A percentile compares a stretch with the other conserved stretches of the same genome.
These are phyloP conservation scores for Aspergillus brasiliensis DNA, from an alignment of 2,329 filamentous ascomycete species.

Conservation along the genomic window DNA sequence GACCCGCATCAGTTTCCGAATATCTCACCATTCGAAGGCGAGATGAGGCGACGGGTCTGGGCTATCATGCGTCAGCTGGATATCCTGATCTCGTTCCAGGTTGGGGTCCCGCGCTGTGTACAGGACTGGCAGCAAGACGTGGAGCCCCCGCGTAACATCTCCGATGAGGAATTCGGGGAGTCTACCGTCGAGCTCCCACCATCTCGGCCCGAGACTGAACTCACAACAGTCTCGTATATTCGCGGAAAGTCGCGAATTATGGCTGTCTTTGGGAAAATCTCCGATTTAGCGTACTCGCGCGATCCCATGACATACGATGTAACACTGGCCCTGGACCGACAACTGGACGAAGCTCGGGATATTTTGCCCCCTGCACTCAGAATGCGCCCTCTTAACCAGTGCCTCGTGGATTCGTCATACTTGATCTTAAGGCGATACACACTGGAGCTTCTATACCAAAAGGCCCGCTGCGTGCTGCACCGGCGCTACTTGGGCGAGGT, in stretches of 20 bases:
- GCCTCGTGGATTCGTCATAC: constrained; percentile 53
- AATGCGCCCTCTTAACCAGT: constrained; percentile 34
- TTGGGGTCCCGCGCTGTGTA: constrained; percentile 65
- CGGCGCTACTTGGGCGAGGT: constrained; percentile 52
- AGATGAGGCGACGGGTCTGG: constrained; percentile 53
- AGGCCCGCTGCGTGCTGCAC: constrained; percentile 57
- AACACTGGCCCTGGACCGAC: constrained; percentile 38
- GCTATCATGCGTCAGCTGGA: constrained; percentile 57
- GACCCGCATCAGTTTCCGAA: constrained; percentile 57
- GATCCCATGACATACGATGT: constrained; percentile 39
- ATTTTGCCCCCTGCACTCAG: constrained; percentile 25
- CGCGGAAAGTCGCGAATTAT: constrained; percentile 41
- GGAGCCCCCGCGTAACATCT: constrained; percentile 58
- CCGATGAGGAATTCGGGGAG: constrained; percentile 63
- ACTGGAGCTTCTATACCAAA: constrained; percentile 55
- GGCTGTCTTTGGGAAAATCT: constrained; percentile 39
- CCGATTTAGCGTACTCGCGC: constrained; percentile 40
- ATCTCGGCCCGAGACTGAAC: constrained; percentile 54
- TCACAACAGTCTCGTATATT: constrained; percentile 49
- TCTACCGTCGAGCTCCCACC: constrained; percentile 54
- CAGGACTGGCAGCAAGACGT: constrained; percentile 64
- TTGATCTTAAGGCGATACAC: constrained; percentile 56
- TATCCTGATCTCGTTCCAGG: constrained; percentile 62
- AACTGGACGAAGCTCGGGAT: constrained; percentile 35
- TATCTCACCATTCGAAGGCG: constrained; percentile 58